Base-by-base conservation (phyloP, 2,329 filamentous ascomycete genomes). In the Fusarium tuaranense region DNA sequence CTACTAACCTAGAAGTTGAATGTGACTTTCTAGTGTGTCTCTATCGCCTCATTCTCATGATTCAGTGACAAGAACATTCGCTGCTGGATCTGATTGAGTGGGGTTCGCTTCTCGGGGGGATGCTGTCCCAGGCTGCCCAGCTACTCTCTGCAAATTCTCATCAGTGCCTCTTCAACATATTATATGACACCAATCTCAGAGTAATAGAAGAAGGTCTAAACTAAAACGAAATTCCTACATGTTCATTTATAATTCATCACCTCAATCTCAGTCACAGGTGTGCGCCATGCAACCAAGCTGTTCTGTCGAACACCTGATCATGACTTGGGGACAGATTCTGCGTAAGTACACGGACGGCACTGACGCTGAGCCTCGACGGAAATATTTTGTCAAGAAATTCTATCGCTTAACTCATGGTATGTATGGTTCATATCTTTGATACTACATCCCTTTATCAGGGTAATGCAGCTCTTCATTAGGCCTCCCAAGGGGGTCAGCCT, bases 51-150 rank as follows among this genome's bases (percentile, higher is more conserved):
- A 18, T 10, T 39, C 16, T 39, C 16, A 39, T 18, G 2, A 6
- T 8, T 18, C 16, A 2, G 16, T 9, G 16, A 39, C 16, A 9
- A 39, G 36, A 18, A 39, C 8, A 39, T 39, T 82, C 98, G 97
- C 63, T 89, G 88, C 83, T 96, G 92, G 41, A 98, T 93, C 69
- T 97, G 92, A 18, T 97, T 95, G 13, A 98, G 90, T 4, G 97
- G n/a, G 41, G 22, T 44, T 74, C 97, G 89, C 88, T 98, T 98
- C 80, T 97, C 95, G 27, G 0, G 97, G 96, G 7, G 12, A 22
- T 44, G 39, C 10, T 20, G n/a, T 13, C 10, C n/a, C n/a, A 44
- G 39, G 41, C n/a, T 44, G n/a, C 12, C 41, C 20, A 44, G 41
- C n/a, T 44, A 14, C 20, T 44, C n/a, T 20, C 6, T 4, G 41